Base-by-base conservation (phyloP, 2,329 filamentous ascomycete genomes). In the Diaporthe nobilis region DNA sequence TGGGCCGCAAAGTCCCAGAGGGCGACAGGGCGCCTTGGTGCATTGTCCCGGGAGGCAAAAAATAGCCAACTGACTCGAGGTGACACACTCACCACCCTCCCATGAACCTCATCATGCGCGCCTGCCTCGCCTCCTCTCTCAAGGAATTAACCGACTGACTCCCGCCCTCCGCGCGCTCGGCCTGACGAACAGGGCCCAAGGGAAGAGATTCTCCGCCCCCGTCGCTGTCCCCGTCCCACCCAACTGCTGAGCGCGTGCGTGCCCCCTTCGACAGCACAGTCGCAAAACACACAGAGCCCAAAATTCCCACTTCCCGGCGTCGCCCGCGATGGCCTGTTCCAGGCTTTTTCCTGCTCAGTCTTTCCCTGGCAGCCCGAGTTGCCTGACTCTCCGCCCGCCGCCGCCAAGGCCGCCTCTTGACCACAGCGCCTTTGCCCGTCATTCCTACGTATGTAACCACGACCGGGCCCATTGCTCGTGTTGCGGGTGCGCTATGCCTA, bases 61-160 rank as follows among this genome's bases (percentile, higher is more conserved):
- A 55, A 70, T 70, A 70, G 65, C 49, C 34, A 42, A 55, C 49
- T 70, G 65, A 70, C 65, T 70, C 65, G 34, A 70, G 34, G 8
- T 68, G 65, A 68, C 34, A 68, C 65, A 68, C 42, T 39, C 25
- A 39, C 47, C 47, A 68, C n/a, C 31, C 31, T 68, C 22, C 31
- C 13, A 37, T 49, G 47, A 37, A 53, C 47, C 49, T 70, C 49
- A 55, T 70, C 65, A 70, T 42, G 65, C 65, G 49, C 65, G 65
- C 65, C 65, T 39, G 34, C 63, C 63, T 68, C 22, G 63, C 47
- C 65, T 39, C 42, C 25, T 4, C 39, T 20, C 37, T 37, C 7
- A 31, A 67, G 12, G 22, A 28, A 39, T 55, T 13, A 2, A 31
- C 34, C 49, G 65, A 70, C 17, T 55, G 65, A 70, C 49, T 70